phyloP scores from a whole-genome alignment of 1,284 basidiomycete species.

The Cryptococcus hybrid region DNA sequence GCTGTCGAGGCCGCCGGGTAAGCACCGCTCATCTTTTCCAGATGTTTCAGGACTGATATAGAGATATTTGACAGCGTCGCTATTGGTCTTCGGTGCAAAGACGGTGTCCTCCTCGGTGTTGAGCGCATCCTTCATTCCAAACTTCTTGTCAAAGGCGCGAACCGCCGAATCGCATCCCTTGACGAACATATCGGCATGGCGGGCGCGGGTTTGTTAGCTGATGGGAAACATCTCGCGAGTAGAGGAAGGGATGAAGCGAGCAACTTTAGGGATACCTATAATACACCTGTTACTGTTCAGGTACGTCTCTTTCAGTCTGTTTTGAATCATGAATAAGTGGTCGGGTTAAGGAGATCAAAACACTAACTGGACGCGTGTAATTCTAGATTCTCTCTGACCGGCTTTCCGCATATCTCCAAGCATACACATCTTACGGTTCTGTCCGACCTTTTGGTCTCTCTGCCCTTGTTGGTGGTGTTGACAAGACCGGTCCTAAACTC shows the following conservation, averaged over 20 bases:
- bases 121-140: conserved; percentile 99
- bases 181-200: conserved; percentile 93
- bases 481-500: conserved; percentile 82
- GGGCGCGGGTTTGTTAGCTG: conserved; percentile 89
- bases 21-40: not conserved
- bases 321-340: not conserved
- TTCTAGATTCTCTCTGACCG: conserved; percentile 75
- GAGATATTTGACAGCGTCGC: conserved; percentile 61
- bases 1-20: conserved; percentile 98
- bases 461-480: conserved; percentile 84
- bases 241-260: conserved; percentile 82
- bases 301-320: conserved; percentile 51
- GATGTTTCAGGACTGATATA: not conserved
- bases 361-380: not conserved
- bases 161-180: conserved; percentile 88
- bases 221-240: conserved; percentile 85
- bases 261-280: conserved; percentile 72
- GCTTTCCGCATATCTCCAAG: conserved; percentile 84
- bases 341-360: not conserved
- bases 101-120: conserved; percentile 90
- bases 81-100: conserved; percentile 87
- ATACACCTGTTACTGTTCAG: conserved; percentile 74
- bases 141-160: conserved; percentile 88
- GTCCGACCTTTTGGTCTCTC: conserved; percentile 97
- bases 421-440: conserved; percentile 96